phyloP scores from a whole-genome alignment of 495 filamentous ascomycete species.

The Neurospora sp. region DNA sequence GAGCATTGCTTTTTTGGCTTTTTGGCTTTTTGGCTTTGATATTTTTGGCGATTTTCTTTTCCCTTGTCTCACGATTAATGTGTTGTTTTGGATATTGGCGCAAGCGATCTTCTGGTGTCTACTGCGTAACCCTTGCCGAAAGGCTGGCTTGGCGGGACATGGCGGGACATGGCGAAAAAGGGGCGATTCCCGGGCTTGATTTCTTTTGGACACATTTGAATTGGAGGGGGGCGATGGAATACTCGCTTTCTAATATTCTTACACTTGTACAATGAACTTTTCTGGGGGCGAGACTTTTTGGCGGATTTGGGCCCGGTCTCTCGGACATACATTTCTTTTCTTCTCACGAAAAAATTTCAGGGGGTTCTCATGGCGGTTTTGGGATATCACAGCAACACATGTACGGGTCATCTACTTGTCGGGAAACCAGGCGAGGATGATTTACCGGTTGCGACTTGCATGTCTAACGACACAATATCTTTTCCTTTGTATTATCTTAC shows the following conservation, averaged over 20 bases:
- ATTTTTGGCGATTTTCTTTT: constrained; percentile 10
- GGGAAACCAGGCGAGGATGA: neutral
- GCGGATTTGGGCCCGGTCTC: neutral
- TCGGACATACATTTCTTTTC: neutral
- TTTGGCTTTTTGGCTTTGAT: constrained; percentile 14
- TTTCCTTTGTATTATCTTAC: neutral
- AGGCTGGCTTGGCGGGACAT: constrained; percentile 5
- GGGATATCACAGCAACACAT: neutral
- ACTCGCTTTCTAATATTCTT: neutral
- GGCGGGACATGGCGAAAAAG: constrained; percentile 11
- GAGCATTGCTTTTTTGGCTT: constrained; percentile 19
- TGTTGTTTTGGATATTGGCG: constrained; percentile 13
- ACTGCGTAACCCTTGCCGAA: constrained; percentile 12
- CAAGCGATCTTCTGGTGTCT: constrained; percentile 17
- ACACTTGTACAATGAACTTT: neutral
- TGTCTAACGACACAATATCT: neutral
- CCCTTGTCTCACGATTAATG: neutral
- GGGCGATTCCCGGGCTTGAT: constrained; percentile 5
- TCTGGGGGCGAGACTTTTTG: neutral
- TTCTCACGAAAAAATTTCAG: neutral
- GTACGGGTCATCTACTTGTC: neutral
- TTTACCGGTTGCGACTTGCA: neutral
- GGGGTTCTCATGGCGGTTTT: neutral
- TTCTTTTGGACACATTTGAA: constrained; percentile 6
- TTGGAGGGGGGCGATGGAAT: neutral